Conservation (phyloP, 164 flowering plant species). For the Vitis rupestris region DNA sequence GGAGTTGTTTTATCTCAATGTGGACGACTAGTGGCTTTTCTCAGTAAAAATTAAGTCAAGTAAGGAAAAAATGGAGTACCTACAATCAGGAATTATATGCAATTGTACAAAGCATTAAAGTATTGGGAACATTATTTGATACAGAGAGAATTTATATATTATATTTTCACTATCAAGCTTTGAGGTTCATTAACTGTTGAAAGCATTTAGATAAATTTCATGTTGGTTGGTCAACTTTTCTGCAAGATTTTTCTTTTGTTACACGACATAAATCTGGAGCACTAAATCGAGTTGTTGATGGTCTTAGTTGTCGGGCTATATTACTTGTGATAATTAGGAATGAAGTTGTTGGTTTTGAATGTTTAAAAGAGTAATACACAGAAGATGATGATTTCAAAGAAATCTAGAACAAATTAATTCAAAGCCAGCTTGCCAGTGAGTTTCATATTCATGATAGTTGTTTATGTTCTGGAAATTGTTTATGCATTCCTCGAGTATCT, state of each 20-base stretch:
- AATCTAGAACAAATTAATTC: constrained; percentile 1
- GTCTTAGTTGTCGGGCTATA: background rate
- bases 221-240: background rate
- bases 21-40: no score
- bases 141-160: background rate
- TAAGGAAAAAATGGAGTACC: no score
- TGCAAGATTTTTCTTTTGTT: background rate
- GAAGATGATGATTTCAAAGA: constrained; percentile 10
- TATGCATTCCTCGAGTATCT: constrained; percentile 12
- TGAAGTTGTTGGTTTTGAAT: constrained; percentile 12
- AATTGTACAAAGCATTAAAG: no score
- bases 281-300: background rate
- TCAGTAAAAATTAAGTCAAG: no score
- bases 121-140: no score
- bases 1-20: no score
- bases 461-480: constrained; percentile 4
- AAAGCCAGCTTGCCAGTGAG: background rate
- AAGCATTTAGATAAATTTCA: background rate
- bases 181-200: constrained; percentile 3
- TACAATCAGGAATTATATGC: no score
- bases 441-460: constrained; percentile 9
- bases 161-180: background rate
- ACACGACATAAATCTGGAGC: background rate
- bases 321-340: background rate
- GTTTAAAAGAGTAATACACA: constrained; percentile 3